These are phyloP conservation scores for Hypomontagnella monticulosa DNA, from an alignment of 495 filamentous ascomycete species.

Conservation along the genomic window DNA sequence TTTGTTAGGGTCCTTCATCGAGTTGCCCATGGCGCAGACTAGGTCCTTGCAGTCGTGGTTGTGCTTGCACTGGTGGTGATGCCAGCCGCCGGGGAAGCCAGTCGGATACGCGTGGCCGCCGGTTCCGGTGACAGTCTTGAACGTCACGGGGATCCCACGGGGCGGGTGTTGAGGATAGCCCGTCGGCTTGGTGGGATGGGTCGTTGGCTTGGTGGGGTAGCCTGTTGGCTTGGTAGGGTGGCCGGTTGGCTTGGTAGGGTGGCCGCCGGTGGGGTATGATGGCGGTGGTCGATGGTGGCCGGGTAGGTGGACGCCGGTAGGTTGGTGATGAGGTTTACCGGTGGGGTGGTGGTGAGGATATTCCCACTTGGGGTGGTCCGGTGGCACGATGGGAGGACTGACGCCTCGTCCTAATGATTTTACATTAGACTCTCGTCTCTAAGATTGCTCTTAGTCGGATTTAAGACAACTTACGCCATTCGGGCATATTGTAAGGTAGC, in stretches of 20 bases:
- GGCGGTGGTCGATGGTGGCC: slow-evolving; percentile 8
- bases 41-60: slow-evolving; percentile 5
- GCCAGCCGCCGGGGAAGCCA: too few relatives aligned
- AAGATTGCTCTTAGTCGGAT: neutral
- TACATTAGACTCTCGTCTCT: neutral
- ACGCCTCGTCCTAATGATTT: slow-evolving; percentile 1
- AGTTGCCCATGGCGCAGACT: neutral
- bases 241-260: slow-evolving; percentile 8
- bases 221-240: slow-evolving; percentile 13
- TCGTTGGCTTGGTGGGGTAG: slow-evolving; percentile 5
- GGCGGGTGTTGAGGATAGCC: slow-evolving; percentile 5
- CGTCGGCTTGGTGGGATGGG: slow-evolving; percentile 6
- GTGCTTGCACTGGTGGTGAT: too few relatives aligned
- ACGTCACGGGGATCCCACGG: neutral
- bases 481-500: slow-evolving; percentile 23
- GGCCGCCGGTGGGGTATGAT: slow-evolving; percentile 3
- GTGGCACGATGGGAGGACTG: neutral
- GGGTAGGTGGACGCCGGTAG: slow-evolving; percentile 8
- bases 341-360: slow-evolving; percentile 8
- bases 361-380: slow-evolving; percentile 15
- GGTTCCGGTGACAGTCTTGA: neutral
- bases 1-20: too few relatives aligned
- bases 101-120: too few relatives aligned
- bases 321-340: neutral
- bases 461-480: slow-evolving; percentile 18